Evolutionary conservation across 768 basidiomycete species (phyloP).

Genomic region (Coprinopsis marcescibilis): DNA sequence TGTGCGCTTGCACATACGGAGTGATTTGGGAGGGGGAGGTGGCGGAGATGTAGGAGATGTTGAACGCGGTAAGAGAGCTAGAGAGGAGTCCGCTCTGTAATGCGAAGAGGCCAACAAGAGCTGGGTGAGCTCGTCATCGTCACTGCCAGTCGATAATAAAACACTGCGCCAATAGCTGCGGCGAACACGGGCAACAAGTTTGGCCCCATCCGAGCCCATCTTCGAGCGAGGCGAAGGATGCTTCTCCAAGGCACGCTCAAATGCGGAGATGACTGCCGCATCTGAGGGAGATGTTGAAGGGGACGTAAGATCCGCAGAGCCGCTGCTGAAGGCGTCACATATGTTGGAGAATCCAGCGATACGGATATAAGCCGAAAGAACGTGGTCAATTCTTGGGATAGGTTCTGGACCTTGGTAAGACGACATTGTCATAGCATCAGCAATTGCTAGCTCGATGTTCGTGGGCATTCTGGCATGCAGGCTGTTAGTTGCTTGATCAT

Average conservation of each 20-base stretch:
- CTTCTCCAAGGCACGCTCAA: constrained; percentile 1
- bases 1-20: background rate
- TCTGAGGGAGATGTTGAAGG: too few relatives aligned
- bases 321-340: too few relatives aligned
- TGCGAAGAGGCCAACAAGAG: background rate
- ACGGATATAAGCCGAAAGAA: background rate
- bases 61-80: background rate
- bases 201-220: background rate
- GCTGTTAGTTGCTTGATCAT: too few relatives aligned
- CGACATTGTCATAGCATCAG: background rate
- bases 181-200: background rate
- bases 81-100: background rate
- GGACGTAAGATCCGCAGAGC: too few relatives aligned
- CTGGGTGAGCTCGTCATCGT: background rate
- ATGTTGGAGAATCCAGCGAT: background rate
- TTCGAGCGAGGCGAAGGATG: background rate
- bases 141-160: background rate
- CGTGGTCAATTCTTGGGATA: background rate
- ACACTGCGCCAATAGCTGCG: background rate
- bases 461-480: background rate
- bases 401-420: background rate
- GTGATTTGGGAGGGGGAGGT: background rate
- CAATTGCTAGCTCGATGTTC: background rate
- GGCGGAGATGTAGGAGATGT: background rate
- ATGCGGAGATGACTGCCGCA: background rate